Evolutionary conservation across 805 yeast genomes (phyloP).

Genomic region (Grigorovia yakushimaensis): DNA sequence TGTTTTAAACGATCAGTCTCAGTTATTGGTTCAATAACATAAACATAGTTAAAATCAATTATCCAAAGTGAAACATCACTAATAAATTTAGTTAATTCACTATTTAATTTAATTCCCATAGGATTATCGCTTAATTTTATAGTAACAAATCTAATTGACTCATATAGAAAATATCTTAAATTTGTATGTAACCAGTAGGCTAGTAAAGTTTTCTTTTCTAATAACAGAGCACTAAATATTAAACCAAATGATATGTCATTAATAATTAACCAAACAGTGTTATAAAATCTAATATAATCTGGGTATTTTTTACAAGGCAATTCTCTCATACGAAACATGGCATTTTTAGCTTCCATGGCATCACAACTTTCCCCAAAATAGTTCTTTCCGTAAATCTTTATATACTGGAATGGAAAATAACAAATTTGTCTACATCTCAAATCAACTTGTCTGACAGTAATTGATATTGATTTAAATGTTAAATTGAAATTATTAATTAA

Average conservation of each 20-base stretch:
- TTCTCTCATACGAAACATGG: slow-evolving; percentile 9
- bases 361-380: slow-evolving; percentile 2
- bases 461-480: slow-evolving; percentile 33
- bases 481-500: slow-evolving; percentile 12
- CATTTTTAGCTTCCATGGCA: slow-evolving; percentile 6
- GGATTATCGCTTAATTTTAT: slow-evolving; percentile 81
- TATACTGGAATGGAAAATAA: slow-evolving; percentile 70
- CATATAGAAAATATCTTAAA: slow-evolving; percentile 25
- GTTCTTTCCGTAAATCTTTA: slow-evolving; percentile 34
- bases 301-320: slow-evolving; percentile 40
- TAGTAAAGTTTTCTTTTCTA: slow-evolving; percentile 32
- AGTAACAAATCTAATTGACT: slow-evolving; percentile 40
- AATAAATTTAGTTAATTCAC: slow-evolving; percentile 72
- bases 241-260: slow-evolving; percentile 77
- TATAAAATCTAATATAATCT: slow-evolving; percentile 70
- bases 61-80: slow-evolving; percentile 87
- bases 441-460: slow-evolving; percentile 70
- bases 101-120: slow-evolving; percentile 86
- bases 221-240: slow-evolving; percentile 41
- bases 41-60: slow-evolving; percentile 49
- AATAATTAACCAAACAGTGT: slow-evolving; percentile 75
- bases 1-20: slow-evolving; percentile 21
- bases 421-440: slow-evolving; percentile 65
- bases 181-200: slow-evolving; percentile 27
- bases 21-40: slow-evolving; percentile 17